phyloP scores from a whole-genome alignment of 1,139 yeast genomes.

The Blastobotrys illinoisensis region DNA sequence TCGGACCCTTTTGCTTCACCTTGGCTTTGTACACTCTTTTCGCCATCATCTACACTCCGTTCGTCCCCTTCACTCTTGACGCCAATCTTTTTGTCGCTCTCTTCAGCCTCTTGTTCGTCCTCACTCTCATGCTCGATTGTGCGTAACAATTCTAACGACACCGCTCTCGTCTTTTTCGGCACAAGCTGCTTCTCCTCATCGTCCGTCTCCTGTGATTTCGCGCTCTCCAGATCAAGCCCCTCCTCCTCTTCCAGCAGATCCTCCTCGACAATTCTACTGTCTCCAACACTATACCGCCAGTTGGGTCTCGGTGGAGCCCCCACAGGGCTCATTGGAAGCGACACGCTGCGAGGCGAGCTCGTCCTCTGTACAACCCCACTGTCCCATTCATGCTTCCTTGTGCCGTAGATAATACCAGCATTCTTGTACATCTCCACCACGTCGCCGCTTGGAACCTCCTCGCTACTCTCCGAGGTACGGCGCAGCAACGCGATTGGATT shows the following conservation, averaged over 20 bases:
- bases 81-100: neutral
- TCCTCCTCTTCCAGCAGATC: neutral
- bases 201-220: neutral
- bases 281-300: neutral
- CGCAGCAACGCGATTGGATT: conserved; percentile 25
- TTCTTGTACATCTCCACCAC: conserved; percentile 21
- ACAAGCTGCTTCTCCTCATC: neutral
- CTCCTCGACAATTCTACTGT: neutral
- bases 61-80: neutral
- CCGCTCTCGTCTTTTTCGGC: conserved; percentile 2
- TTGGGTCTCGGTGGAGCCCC: neutral
- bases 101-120: no score
- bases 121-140: neutral
- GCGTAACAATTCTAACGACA: neutral
- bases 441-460: conserved; percentile 7
- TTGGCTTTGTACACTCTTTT: no score
- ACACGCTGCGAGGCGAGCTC: neutral
- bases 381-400: conserved; percentile 34
- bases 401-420: conserved; percentile 33
- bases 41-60: neutral
- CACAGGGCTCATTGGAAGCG: neutral
- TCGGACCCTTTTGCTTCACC: no score
- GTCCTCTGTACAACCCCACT: neutral
- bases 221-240: neutral
- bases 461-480: conserved; percentile 14